Conservation (phyloP, 208 protist genomes). For the Kentomonas sorsogonicus region DNA sequence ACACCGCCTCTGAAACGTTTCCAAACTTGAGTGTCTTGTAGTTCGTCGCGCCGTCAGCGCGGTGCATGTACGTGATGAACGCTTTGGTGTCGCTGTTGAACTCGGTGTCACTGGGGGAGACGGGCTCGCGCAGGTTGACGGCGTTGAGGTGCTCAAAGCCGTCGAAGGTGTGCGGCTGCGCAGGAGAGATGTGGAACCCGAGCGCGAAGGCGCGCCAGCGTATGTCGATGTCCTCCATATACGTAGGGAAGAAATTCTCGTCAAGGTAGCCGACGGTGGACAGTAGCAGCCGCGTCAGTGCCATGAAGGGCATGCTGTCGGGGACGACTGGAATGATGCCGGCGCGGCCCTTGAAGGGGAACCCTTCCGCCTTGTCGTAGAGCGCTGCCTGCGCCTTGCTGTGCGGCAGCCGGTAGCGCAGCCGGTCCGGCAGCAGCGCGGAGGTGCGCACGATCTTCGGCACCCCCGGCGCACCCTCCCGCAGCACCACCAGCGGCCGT, state of each 20-base stretch:
- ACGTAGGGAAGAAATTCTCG: conserved; percentile 52
- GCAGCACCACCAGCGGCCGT: too few species aligned
- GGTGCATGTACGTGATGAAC: too few species aligned
- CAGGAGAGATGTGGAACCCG: conserved; percentile 23
- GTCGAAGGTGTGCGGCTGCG: too few species aligned
- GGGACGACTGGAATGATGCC: too few species aligned
- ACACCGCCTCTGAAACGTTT: too few species aligned
- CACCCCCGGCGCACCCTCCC: too few species aligned
- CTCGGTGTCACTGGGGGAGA: conserved; percentile 7
- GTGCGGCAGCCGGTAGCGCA: conserved; percentile 20
- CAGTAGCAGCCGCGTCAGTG: conserved; percentile 31
- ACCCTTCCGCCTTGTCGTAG: too few species aligned
- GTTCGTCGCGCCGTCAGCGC: too few species aligned
- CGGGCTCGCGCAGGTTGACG: conserved; percentile 19
- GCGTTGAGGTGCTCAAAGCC: conserved; percentile 1
- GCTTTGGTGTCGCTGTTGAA: conserved; percentile 5
- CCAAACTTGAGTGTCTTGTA: too few species aligned
- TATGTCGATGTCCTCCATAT: conserved; percentile 48
- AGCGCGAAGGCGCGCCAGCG: conserved; percentile 16
- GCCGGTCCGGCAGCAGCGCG: too few species aligned
- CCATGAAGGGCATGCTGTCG: conserved; percentile 31
- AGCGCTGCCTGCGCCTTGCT: conserved; percentile 15
- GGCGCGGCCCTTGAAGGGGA: conserved; percentile 18
- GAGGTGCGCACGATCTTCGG: too few species aligned
- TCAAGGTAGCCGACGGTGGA: conserved; percentile 40